Conservation (phyloP, 257 asterid species). For the Voacanga thouarsii region DNA sequence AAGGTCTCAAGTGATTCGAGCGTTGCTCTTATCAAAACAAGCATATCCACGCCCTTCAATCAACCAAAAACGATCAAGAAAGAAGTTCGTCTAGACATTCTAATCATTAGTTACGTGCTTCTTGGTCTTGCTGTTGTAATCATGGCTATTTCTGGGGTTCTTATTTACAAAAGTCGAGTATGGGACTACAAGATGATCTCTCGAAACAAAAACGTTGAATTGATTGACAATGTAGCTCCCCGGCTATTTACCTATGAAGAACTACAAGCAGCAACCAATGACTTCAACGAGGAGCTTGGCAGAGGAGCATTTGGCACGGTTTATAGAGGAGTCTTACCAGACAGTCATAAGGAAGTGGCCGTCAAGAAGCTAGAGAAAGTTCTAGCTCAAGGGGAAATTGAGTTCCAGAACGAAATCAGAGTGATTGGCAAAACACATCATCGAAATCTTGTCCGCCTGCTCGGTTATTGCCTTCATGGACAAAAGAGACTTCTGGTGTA, state of each 20-base stretch:
- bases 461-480: conserved; percentile 53
- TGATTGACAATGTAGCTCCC: conserved; percentile 27
- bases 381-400: conserved; percentile 35
- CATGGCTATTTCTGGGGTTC: conserved; percentile 24
- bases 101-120: conserved; percentile 25
- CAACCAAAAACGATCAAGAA: not conserved
- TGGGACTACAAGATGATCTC: conserved; percentile 21
- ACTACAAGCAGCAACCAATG: conserved; percentile 34
- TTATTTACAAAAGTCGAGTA: conserved; percentile 1
- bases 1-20: conserved; percentile 21
- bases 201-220: conserved; percentile 5
- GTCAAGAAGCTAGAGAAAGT: conserved; percentile 48
- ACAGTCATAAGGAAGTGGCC: conserved; percentile 28
- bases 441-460: conserved; percentile 45
- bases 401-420: conserved; percentile 47
- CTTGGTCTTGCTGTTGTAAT: conserved; percentile 20
- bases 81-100: conserved; percentile 19
- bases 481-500: conserved; percentile 40
- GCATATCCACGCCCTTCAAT: not conserved
- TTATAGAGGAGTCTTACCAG: conserved; percentile 34
- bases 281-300: conserved; percentile 45
- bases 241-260: conserved; percentile 32
- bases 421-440: conserved; percentile 52
- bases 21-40: conserved; percentile 31
- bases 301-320: conserved; percentile 48